Conservation (phyloP, 169 alveolate species). For the Condylostoma magnum region DNA sequence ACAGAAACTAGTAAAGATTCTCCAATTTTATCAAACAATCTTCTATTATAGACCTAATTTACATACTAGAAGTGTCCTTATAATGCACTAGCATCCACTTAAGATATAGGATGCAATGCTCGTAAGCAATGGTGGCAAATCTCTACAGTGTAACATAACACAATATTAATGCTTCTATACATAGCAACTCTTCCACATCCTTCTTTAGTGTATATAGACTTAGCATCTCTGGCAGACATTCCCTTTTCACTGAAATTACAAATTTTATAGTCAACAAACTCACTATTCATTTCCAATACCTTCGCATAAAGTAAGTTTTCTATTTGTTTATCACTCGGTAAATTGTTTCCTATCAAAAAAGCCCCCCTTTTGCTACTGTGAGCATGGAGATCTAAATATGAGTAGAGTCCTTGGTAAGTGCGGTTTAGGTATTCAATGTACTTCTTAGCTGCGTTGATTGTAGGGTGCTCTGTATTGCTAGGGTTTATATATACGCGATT, state of each 20-base stretch:
- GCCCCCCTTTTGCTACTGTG: slow-evolving; percentile 83
- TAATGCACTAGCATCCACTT: too few species aligned
- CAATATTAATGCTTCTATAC: slow-evolving; percentile 60
- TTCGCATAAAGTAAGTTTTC: slow-evolving; percentile 78
- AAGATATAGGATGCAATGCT: too few species aligned
- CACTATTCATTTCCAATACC: slow-evolving; percentile 67
- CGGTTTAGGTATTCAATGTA: slow-evolving; percentile 54
- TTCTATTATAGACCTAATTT: slow-evolving; percentile 34
- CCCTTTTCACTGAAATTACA: slow-evolving; percentile 78
- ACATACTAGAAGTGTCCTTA: too few species aligned
- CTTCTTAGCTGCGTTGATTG: slow-evolving; percentile 70
- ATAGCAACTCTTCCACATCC: slow-evolving; percentile 86
- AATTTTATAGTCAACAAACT: slow-evolving; percentile 78
- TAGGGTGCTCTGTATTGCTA: slow-evolving; percentile 59
- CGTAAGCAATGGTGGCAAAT: too few species aligned
- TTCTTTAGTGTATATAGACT: slow-evolving; percentile 76
- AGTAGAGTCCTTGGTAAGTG: slow-evolving; percentile 42
- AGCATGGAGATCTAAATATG: slow-evolving; percentile 87
- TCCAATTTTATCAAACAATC: slow-evolving; percentile 27
- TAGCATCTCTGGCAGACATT: slow-evolving; percentile 67
- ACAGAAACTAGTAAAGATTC: background rate
- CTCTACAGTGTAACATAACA: slow-evolving; percentile 82
- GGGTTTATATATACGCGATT: slow-evolving; percentile 83
- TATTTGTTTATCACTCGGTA: slow-evolving; percentile 57
- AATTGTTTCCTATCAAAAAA: slow-evolving; percentile 79